Percentiles rank a stretch among this genome's conserved stretches.
Conservation (phyloP, 1,284 basidiomycete genomes). For the Ganoderma lucidum region DNA sequence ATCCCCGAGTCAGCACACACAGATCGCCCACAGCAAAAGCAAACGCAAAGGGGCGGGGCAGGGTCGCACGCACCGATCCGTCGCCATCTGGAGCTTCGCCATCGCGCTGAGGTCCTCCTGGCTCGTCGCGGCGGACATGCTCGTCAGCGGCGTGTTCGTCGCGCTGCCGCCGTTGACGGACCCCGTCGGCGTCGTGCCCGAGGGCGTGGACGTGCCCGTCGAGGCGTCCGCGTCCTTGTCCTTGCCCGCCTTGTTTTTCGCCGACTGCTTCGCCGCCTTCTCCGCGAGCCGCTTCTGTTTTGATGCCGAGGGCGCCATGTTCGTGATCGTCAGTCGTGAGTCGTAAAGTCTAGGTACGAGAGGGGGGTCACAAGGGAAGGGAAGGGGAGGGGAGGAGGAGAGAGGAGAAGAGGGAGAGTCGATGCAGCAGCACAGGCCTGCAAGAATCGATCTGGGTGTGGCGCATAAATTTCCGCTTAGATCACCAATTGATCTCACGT, state of each 20-base stretch:
- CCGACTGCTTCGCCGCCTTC: constrained; percentile 83
- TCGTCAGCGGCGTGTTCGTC: constrained; percentile 82
- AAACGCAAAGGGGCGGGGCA: background rate
- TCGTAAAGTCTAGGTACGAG: background rate
- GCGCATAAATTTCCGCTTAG: constrained; percentile 39
- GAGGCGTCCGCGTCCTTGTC: constrained; percentile 41
- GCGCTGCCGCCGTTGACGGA: constrained; percentile 71
- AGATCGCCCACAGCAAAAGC: background rate
- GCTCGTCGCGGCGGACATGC: constrained; percentile 76
- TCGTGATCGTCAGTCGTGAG: background rate
- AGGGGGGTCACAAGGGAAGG: constrained; percentile 11
- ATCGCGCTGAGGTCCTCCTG: constrained; percentile 80
- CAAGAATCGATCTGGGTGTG: constrained; percentile 30
- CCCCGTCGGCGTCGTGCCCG: constrained; percentile 67
- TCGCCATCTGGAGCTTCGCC: constrained; percentile 88
- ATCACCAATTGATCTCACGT: constrained; percentile 23
- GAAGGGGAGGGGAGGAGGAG: constrained; percentile 8
- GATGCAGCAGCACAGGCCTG: constrained; percentile 1
- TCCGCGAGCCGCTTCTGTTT: constrained; percentile 90
- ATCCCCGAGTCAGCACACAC: background rate
- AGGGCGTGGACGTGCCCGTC: constrained; percentile 60
- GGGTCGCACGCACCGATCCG: constrained; percentile 72
- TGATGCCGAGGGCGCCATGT: constrained; percentile 80
- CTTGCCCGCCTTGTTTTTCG: constrained; percentile 51
- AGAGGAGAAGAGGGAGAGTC: constrained; percentile 10